Conservation (phyloP, 1,139 yeast genomes). For the Taiozyma sp. region DNA sequence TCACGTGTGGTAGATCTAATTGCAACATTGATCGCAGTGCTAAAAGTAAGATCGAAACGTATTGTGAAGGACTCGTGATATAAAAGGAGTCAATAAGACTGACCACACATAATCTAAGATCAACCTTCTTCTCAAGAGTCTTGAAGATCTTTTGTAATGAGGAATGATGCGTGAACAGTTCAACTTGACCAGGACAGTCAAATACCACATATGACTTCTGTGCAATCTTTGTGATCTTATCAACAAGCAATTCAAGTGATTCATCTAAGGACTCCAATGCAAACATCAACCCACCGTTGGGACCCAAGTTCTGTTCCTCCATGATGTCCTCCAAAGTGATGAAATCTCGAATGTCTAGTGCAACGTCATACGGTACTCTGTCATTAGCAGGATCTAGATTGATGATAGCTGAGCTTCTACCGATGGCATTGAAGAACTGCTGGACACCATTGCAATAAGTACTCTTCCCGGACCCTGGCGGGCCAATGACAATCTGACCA, state of each 20-base stretch:
- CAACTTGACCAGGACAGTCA: constrained; percentile 98
- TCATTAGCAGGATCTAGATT: constrained; percentile 97
- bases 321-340: constrained; percentile 85
- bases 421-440: constrained; percentile 90
- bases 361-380: constrained; percentile 70
- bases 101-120: constrained; percentile 77
- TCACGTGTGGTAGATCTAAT: constrained; percentile 88
- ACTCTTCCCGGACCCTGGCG: constrained; percentile 97
- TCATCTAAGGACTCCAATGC: constrained; percentile 70
- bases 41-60: constrained; percentile 74
- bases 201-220: constrained; percentile 61
- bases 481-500: constrained; percentile 94
- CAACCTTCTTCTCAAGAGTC: constrained; percentile 60
- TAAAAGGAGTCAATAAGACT: constrained; percentile 83
- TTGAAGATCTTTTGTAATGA: constrained; percentile 71
- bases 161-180: constrained; percentile 86
- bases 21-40: constrained; percentile 90
- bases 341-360: constrained; percentile 83
- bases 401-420: constrained; percentile 75
- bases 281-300: constrained; percentile 91
- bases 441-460: constrained; percentile 90
- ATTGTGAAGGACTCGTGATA: constrained; percentile 83
- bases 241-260: constrained; percentile 54
- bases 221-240: constrained; percentile 51
- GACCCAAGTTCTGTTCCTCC: constrained; percentile 80